A percentile compares a stretch with the other conserved stretches of the same genome.
phyloP scores from a whole-genome alignment of 495 filamentous ascomycete species.

The Poronia punctata region DNA sequence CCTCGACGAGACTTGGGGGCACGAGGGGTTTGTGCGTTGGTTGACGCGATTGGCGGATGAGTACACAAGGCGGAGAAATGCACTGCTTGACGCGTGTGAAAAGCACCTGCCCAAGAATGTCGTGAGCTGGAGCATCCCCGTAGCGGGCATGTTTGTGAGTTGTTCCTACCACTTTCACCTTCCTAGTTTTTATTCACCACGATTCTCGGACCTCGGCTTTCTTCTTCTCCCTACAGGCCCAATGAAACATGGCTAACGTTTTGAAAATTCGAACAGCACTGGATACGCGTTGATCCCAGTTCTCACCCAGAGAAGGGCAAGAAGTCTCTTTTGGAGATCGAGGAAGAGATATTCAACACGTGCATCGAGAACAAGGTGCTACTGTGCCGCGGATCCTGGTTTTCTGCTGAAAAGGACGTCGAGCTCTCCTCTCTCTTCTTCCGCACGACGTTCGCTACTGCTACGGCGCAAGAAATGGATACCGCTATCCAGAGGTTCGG shows the following conservation, averaged over 20 bases:
- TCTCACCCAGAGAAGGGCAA: conserved; percentile 58
- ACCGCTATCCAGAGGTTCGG: conserved; percentile 76
- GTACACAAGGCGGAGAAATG: conserved; percentile 73
- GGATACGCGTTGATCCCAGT: conserved; percentile 71
- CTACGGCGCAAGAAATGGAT: conserved; percentile 63
- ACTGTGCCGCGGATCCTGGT: conserved; percentile 80
- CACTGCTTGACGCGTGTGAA: conserved; percentile 78
- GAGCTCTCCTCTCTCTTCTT: conserved; percentile 61
- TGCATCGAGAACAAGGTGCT: conserved; percentile 67
- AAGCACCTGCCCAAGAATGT: conserved; percentile 67
- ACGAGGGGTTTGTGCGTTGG: conserved; percentile 87
- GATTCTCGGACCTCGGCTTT: background rate
- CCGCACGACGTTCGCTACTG: conserved; percentile 81
- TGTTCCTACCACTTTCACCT: background rate
- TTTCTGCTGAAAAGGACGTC: conserved; percentile 54
- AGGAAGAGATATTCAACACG: conserved; percentile 75
- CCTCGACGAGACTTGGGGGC: conserved; percentile 90
- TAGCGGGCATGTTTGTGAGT: conserved; percentile 96
- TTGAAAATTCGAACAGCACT: conserved; percentile 47
- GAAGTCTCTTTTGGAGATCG: conserved; percentile 61
- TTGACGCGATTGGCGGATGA: conserved; percentile 74
- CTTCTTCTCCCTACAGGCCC: background rate
- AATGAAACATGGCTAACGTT: background rate
- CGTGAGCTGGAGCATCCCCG: conserved; percentile 74
- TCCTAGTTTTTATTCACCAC: background rate